Percentiles rank a stretch among this genome's conserved stretches.
Conservation (phyloP, 345 rosid species). For the Hevea brasiliensis region DNA sequence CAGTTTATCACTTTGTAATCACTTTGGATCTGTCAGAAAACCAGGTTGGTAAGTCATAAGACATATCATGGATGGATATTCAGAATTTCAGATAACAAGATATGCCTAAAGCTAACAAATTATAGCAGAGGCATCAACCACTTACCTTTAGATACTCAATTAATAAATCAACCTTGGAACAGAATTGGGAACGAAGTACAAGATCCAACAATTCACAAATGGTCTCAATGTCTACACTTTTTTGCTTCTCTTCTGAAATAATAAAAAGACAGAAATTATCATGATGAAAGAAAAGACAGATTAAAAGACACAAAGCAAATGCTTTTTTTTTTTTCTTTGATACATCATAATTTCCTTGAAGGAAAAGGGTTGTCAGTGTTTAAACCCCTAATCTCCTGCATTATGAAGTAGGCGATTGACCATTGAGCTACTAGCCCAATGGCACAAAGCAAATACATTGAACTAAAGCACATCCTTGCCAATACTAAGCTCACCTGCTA, state of each 20-base stretch:
- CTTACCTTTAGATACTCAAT: conserved; percentile 71
- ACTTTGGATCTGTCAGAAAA: conserved; percentile 61
- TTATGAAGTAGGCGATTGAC: too few relatives aligned
- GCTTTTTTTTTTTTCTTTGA: too few relatives aligned
- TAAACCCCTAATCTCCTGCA: too few relatives aligned
- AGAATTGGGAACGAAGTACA: conserved; percentile 74
- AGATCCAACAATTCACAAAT: conserved; percentile 77
- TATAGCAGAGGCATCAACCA: not conserved
- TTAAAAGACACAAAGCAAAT: not conserved
- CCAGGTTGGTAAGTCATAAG: conserved; percentile 1
- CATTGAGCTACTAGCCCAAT: too few relatives aligned
- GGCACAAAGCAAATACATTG: not conserved
- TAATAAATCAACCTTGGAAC: conserved; percentile 72
- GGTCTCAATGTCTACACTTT: conserved; percentile 85
- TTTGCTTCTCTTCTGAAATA: conserved; percentile 84
- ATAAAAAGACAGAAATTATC: not conserved
- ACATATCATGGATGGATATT: not conserved
- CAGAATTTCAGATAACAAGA: not conserved
- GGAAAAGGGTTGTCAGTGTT: too few relatives aligned
- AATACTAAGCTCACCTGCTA: conserved; percentile 62
- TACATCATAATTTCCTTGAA: too few relatives aligned
- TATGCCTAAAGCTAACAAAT: not conserved
- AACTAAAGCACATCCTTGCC: conserved; percentile 11
- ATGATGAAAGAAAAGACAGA: not conserved
- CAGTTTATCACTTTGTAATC: conserved; percentile 93